Base-by-base conservation (phyloP, 495 filamentous ascomycete genomes). In the Trichoderma erinaceum region DNA sequence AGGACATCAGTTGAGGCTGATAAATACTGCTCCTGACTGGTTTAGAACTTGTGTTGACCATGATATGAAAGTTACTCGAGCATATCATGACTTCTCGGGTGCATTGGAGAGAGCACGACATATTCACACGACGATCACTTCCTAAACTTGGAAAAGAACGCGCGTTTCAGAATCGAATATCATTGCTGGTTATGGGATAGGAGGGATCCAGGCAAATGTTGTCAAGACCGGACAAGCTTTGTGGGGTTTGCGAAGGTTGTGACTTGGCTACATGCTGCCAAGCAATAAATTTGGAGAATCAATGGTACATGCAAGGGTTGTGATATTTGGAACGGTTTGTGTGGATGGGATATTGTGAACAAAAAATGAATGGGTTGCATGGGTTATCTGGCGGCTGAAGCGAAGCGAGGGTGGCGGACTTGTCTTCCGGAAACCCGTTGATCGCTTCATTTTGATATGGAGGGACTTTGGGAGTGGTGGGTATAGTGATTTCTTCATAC, bases 181-280 rank as follows among this genome's bases (percentile, higher is more conserved):
- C 65, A 66, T 27, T 66, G 41, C 65, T 38, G 16, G n/a, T 21
- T 46, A 21, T 13, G 65, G 65, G 41, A 48, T 66, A 46, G 41
- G 43, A 32, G 35, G 43, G 41, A 41, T 18, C 65, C 65, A 43
- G 12, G 23, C 41, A 32, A 29, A 25, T 52, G 65, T 66, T 66
- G 65, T 66, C 65, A 66, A 66, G 65, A 66, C 65, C 44, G 65
- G 65, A 66, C 65, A 66, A 66, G 65, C 65, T 66, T 66, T 66
- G 35, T 38, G 35, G 35, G 35, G 35, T 38, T 38, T 38, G 35
- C 4, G 35, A 38, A 38, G 8, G 35, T 38, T 38, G 35, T 48
- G 7, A 16, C 15, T 15, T 16, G 44, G 44, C 44, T 48, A n/a
- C 44, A 48, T 48, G 7, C n/a, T 16, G 44, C n/a, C n/a, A 48